These are phyloP conservation scores for Ustilago sp. DNA, from an alignment of 1,284 basidiomycete species.

Conservation along the genomic window DNA sequence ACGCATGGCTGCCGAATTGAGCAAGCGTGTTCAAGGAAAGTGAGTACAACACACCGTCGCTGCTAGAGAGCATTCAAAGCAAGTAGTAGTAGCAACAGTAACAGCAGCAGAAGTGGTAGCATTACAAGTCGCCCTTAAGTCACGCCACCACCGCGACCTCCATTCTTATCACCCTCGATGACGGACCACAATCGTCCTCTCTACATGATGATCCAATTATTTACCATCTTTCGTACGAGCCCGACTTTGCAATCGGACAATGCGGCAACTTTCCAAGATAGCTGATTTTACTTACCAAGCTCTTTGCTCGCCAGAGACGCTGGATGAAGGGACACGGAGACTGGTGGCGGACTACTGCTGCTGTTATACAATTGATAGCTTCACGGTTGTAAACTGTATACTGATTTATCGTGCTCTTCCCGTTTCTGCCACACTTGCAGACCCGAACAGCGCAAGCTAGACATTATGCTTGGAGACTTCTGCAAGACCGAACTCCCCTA, in stretches of 20 bases:
- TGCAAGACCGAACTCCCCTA: constrained; percentile 96
- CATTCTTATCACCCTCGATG: not conserved
- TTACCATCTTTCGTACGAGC: constrained; percentile 62
- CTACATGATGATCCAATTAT: constrained; percentile 51
- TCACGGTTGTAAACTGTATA: not conserved
- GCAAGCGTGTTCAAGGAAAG: constrained; percentile 98
- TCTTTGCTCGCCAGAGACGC: not conserved
- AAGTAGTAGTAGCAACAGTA: constrained; percentile 10
- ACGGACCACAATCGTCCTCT: not conserved
- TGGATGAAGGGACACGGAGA: not conserved
- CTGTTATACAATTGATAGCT: not conserved
- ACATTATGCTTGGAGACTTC: constrained; percentile 95
- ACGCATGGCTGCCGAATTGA: constrained; percentile 96
- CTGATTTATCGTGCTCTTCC: constrained; percentile 14
- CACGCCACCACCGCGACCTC: not conserved
- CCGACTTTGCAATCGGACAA: constrained; percentile 56
- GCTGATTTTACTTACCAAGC: constrained; percentile 15
- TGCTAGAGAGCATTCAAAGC: not conserved
- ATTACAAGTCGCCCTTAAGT: not conserved
- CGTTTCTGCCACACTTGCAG: constrained; percentile 72
- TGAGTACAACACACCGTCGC: constrained; percentile 73
- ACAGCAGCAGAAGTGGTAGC: not conserved
- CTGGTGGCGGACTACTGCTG: constrained; percentile 3
- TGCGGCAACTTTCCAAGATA: constrained; percentile 58
- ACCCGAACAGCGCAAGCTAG: constrained; percentile 92